phyloP scores from a whole-genome alignment of 768 basidiomycete species.

The Rhizopogon salebrosus region DNA sequence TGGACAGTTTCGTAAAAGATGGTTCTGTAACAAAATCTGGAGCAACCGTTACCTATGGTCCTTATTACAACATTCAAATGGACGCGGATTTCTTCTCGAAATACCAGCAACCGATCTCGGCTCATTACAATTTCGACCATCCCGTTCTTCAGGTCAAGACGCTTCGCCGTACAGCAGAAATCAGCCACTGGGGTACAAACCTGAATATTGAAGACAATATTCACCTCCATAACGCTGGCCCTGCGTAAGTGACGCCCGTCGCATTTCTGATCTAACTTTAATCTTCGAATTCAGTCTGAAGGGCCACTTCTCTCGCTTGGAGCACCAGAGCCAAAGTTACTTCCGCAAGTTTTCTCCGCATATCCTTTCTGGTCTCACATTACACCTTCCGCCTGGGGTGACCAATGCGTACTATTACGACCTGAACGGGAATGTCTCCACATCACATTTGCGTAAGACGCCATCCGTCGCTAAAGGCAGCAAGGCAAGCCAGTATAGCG shows the following conservation, averaged over 20 bases:
- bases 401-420: slow-evolving; percentile 87
- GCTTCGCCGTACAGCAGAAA: slow-evolving; percentile 75
- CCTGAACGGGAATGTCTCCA: slow-evolving; percentile 93
- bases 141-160: slow-evolving; percentile 74
- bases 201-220: slow-evolving; percentile 91
- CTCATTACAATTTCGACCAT: slow-evolving; percentile 82
- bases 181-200: slow-evolving; percentile 97
- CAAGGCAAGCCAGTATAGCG: slow-evolving; percentile 48
- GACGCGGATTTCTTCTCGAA: slow-evolving; percentile 57
- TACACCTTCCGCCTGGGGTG: slow-evolving; percentile 81
- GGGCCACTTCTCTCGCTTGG: slow-evolving; percentile 91
- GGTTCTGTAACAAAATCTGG: slow-evolving; percentile 65
- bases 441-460: slow-evolving; percentile 72
- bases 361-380: slow-evolving; percentile 63
- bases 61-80: slow-evolving; percentile 69
- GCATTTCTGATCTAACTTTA: slow-evolving; percentile 3
- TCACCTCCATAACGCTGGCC: slow-evolving; percentile 82
- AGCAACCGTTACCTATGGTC: slow-evolving; percentile 82
- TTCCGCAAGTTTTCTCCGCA: slow-evolving; percentile 64
- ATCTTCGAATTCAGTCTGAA: slow-evolving; percentile 57
- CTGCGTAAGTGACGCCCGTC: slow-evolving; percentile 52
- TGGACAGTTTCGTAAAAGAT: slow-evolving; percentile 59
- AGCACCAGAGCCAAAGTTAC: slow-evolving; percentile 74
- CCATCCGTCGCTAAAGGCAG: slow-evolving; percentile 59
- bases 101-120: slow-evolving; percentile 58